Evolutionary conservation across 305 asterid genomes (phyloP).

Genomic region (Fraxinus sp.): DNA sequence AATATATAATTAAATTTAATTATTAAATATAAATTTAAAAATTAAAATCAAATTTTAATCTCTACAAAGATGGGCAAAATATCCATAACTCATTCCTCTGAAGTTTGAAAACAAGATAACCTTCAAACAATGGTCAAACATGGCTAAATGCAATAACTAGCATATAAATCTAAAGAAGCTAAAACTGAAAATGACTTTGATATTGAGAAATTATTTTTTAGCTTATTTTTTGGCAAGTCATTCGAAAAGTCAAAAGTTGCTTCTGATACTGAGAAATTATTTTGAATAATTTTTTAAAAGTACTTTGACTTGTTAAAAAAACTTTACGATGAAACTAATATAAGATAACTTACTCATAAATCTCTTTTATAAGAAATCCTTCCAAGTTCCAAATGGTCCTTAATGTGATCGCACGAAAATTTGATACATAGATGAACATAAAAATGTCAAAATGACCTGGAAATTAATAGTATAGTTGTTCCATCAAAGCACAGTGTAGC

Average conservation of each 20-base stretch:
- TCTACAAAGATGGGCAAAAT: no score
- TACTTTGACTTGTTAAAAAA: neutral
- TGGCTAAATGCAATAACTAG: neutral
- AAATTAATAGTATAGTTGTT: neutral
- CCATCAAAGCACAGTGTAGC: constrained; percentile 9
- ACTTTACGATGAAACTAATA: no score
- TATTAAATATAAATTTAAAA: no score
- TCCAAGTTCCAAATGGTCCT: no score
- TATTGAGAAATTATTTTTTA: no score
- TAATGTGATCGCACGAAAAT: no score
- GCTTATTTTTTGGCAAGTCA: neutral
- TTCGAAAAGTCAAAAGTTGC: no score
- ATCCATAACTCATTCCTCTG: neutral
- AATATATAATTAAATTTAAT: no score
- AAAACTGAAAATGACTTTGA: neutral
- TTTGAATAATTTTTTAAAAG: neutral
- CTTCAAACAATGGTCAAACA: neutral
- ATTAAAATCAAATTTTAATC: no score
- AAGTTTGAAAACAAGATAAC: neutral
- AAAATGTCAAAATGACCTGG: neutral
- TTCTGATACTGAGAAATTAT: neutral
- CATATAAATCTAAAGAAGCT: neutral
- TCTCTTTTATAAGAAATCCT: no score
- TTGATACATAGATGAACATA: no score
- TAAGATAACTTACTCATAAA: no score